Evolutionary conservation across 345 rosid genomes (phyloP), one percentile per base, ranked within the genome.

Genomic region (Rhizophora apiculata): DNA sequence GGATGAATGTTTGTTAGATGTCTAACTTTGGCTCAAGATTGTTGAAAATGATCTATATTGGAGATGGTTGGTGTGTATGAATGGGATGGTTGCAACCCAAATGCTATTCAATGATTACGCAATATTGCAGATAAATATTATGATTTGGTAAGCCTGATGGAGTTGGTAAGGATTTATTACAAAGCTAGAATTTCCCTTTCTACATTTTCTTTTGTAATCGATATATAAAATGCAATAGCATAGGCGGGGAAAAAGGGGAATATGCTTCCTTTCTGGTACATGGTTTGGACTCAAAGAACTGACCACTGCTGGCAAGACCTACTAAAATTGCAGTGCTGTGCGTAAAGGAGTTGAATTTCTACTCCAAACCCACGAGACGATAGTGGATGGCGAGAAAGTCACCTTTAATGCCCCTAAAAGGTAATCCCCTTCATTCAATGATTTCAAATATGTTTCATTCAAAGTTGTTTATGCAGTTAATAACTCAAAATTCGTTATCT

Each of bases 361-460:
- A 13, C 80, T 84, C 18, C 55, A 48, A n/a, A 68, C 68, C 6
- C 86, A 67, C 62, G 52, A 36, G 65, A 71, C 0, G 63, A 79
- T 34, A 87, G 89, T 2, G 86, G 87, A 19, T 86, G 89, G 89
- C 86, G 84, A 34, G 89, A 86, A 62, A 86, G 87, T 60, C 80
- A 82, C 58, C 79, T 65, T 9, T 86, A 86, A 16, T 86, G 87
- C 29, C 83, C 87, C 7, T 57, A 76, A 19, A 78, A 86, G 83
- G 87, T 85, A 76, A 68, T 73, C 26, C 20, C 15, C 5, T 8
- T 13, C 11, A 29, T 34, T 55, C 15, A 30, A 6, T 13, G 6
- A 30, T 52, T 43, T 11, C 49, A 13, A 43, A 43, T 43, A 11
- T 43, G 49, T 5, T 18, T 43, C 18, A 11, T 43, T 43, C 18